Percentiles rank a stretch among this genome's conserved stretches.
Conservation (phyloP, 1,284 basidiomycete species). For the Jaminaea rosea region DNA sequence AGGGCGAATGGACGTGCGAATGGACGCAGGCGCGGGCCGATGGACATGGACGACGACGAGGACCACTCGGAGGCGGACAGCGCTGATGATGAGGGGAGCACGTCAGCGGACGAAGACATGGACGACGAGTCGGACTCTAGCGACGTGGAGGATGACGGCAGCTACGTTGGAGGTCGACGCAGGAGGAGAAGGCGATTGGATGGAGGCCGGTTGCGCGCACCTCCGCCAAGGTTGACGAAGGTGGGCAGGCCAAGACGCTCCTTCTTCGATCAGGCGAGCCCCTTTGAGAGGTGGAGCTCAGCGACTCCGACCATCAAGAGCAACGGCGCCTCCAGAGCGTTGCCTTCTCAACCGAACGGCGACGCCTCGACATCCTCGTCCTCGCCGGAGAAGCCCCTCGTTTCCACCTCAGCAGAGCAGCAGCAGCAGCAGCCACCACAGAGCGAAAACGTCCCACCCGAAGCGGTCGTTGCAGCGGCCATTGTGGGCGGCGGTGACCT, state of each 20-base stretch:
- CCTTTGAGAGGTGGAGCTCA: not conserved
- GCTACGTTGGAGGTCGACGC: not conserved
- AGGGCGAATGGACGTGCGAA: not conserved
- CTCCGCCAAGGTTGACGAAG: not conserved
- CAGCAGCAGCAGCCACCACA: not conserved
- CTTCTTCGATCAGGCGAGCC: not conserved
- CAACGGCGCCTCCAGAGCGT: not conserved
- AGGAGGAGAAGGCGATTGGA: not conserved
- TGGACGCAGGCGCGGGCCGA: not conserved
- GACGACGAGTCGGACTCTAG: not conserved
- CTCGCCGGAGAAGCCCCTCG: not conserved
- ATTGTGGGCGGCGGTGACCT: not conserved
- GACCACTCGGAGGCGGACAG: not conserved
- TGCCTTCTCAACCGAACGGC: not conserved
- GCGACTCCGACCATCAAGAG: not conserved
- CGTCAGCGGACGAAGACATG: not conserved
- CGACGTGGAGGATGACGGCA: not conserved
- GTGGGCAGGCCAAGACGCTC: not conserved
- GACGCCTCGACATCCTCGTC: not conserved
- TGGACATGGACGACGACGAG: not conserved
- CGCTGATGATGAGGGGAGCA: not conserved
- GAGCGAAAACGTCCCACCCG: not conserved
- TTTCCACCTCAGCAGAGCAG: no score
- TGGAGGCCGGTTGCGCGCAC: no score
- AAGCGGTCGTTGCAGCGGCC: not conserved